Evolutionary conservation across 371 early-diverging fungal genomes (phyloP).

Genomic region (Batkoa obscura): DNA sequence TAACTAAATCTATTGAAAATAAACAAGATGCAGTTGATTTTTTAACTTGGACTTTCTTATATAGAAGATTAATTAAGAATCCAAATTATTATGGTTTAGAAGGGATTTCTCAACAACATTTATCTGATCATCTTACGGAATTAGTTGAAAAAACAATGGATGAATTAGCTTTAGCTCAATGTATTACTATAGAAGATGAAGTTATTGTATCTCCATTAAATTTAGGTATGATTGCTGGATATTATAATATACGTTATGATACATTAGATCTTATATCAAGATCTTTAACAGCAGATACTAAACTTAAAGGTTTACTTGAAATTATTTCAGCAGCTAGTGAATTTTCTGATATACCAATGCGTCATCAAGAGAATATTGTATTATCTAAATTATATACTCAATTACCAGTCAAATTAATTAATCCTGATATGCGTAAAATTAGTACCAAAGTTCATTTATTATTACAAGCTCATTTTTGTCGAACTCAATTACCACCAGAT

Average conservation of each 20-base stretch:
- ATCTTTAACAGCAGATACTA: constrained; percentile 66
- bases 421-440: constrained; percentile 53
- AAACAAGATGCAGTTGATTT: constrained; percentile 97
- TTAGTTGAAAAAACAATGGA: constrained; percentile 77
- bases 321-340: constrained; percentile 84
- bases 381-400: constrained; percentile 62
- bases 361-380: constrained; percentile 75
- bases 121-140: constrained; percentile 85
- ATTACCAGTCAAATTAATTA: constrained; percentile 46
- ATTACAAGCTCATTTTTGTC: constrained; percentile 86
- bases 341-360: constrained; percentile 74
- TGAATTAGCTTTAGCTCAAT: constrained; percentile 69
- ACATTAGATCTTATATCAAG: constrained; percentile 85
- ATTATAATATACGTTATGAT: constrained; percentile 83
- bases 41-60: constrained; percentile 91
- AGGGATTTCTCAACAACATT: constrained; percentile 65
- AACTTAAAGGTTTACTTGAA: constrained; percentile 76
- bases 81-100: constrained; percentile 91
- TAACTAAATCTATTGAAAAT: constrained; percentile 79
- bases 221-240: constrained; percentile 92
- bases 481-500: constrained; percentile 75
- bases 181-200: constrained; percentile 70
- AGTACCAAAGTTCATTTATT: constrained; percentile 78
- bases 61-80: constrained; percentile 84
- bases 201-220: constrained; percentile 70